A percentile compares a stretch with the other conserved stretches of the same genome.
These are phyloP conservation scores for Mycena rosella DNA, from an alignment of 768 basidiomycete genomes.

Conservation along the genomic window DNA sequence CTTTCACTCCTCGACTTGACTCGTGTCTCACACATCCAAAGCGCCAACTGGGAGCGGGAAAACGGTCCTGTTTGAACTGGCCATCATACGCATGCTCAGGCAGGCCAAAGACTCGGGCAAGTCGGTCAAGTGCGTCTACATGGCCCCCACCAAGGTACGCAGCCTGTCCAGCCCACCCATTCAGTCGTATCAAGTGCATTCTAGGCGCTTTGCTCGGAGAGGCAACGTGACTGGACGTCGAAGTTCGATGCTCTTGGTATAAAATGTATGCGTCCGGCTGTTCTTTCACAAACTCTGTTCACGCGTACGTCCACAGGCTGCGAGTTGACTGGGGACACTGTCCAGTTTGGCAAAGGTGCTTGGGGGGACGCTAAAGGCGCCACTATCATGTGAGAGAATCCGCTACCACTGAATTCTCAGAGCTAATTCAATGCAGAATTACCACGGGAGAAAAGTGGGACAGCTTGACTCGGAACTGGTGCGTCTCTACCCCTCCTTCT, in stretches of 20 bases:
- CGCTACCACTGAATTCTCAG: background rate
- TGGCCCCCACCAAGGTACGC: slow-evolving; percentile 90
- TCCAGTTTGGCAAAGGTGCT: slow-evolving; percentile 69
- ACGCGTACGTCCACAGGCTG: slow-evolving; percentile 64
- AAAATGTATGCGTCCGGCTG: slow-evolving; percentile 65
- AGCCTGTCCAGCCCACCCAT: background rate
- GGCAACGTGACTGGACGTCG: slow-evolving; percentile 82
- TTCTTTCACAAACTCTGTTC: slow-evolving; percentile 6
- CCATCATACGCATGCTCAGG: slow-evolving; percentile 81
- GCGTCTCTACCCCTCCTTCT: slow-evolving; percentile 11
- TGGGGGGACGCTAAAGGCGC: slow-evolving; percentile 84
- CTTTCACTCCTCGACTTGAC: background rate
- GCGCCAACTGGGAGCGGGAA: slow-evolving; percentile 98
- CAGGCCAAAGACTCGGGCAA: slow-evolving; percentile 51
- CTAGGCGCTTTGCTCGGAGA: slow-evolving; percentile 91
- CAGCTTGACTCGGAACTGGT: slow-evolving; percentile 91
- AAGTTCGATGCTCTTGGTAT: slow-evolving; percentile 85
- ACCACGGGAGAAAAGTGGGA: slow-evolving; percentile 99
- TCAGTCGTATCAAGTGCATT: slow-evolving; percentile 2
- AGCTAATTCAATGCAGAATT: slow-evolving; percentile 58
- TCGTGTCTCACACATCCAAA: slow-evolving; percentile 46
- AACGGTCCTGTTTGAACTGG: slow-evolving; percentile 94
- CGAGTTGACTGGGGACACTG: slow-evolving; percentile 94
- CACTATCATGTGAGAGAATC: slow-evolving; percentile 75
- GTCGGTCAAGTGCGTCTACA: slow-evolving; percentile 84